phyloP scores from a whole-genome alignment of 2,329 filamentous ascomycete species.

The Tolypocladium amazonense region DNA sequence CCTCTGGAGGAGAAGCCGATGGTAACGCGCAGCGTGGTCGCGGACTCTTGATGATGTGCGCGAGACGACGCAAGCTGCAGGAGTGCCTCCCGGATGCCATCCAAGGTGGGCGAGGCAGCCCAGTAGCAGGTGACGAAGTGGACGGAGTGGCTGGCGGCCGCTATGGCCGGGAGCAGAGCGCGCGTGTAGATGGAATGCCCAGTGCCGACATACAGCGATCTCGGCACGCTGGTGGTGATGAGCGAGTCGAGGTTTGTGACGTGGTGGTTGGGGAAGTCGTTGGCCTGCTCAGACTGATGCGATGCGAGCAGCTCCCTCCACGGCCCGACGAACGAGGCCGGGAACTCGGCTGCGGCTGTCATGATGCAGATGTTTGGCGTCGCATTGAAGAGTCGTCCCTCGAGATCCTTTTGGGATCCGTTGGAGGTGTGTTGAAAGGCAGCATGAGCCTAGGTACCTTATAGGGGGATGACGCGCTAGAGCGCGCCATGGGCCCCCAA shows the following conservation, averaged over 20 bases:
- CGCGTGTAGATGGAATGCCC: slow-evolving; percentile 45
- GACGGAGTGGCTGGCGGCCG: slow-evolving; percentile 50
- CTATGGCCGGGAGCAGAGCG: slow-evolving; percentile 49
- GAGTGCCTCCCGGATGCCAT: slow-evolving; percentile 47
- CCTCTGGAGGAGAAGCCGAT: slow-evolving; percentile 71
- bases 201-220: slow-evolving; percentile 43
- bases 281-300: slow-evolving; percentile 20
- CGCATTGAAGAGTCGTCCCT: not conserved
- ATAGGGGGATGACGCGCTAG: too few species aligned
- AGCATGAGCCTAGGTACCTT: too few species aligned
- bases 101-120: slow-evolving; percentile 54
- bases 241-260: slow-evolving; percentile 31
- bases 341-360: slow-evolving; percentile 15
- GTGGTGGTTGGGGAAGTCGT: slow-evolving; percentile 40
- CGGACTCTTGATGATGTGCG: slow-evolving; percentile 11
- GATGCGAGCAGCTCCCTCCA: slow-evolving; percentile 23
- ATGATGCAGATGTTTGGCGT: not conserved
- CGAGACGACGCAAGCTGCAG: slow-evolving; percentile 42
- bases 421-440: not conserved
- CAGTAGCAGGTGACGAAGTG: slow-evolving; percentile 78
- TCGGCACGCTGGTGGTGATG: slow-evolving; percentile 35
- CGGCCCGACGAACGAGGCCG: slow-evolving; percentile 24
- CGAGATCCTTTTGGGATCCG: too few species aligned
- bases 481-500: too few species aligned
- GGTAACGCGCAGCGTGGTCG: slow-evolving; percentile 43